Conservation (phyloP, 1,284 basidiomycete species). For the Rhizoctonia solani region DNA sequence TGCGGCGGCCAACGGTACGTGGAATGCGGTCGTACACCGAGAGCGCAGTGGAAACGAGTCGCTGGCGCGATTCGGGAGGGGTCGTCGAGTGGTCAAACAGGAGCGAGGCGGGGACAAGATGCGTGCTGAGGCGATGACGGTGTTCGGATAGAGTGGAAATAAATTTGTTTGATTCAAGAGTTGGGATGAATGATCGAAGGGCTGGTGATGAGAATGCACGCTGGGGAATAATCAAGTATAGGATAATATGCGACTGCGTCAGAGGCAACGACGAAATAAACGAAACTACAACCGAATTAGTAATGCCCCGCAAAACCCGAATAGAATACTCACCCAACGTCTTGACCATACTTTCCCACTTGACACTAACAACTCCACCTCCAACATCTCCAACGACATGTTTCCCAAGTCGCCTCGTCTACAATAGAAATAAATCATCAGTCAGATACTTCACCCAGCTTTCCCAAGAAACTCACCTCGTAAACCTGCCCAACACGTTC, state of each 20-base stretch:
- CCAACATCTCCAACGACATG: constrained; percentile 57
- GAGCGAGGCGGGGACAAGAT: constrained; percentile 60
- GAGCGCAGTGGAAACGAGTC: constrained; percentile 56
- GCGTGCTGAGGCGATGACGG: constrained; percentile 42
- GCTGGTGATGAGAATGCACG: constrained; percentile 50
- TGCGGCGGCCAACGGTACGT: constrained; percentile 60
- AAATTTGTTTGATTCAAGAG: neutral
- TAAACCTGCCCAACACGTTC: constrained; percentile 57
- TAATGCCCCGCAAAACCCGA: neutral
- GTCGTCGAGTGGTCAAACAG: constrained; percentile 52
- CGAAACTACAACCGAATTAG: constrained; percentile 48
- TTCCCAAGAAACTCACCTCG: constrained; percentile 51
- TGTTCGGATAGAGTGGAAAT: constrained; percentile 29
- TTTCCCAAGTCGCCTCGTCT: constrained; percentile 66
- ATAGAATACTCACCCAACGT: constrained; percentile 53
- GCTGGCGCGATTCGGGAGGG: constrained; percentile 48
- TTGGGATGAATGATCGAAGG: constrained; percentile 2
- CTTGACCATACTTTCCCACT: constrained; percentile 69
- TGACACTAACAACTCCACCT: constrained; percentile 59
- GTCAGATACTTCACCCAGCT: neutral
- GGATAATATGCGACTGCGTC: constrained; percentile 53
- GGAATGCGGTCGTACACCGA: constrained; percentile 71
- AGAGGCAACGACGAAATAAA: constrained; percentile 56
- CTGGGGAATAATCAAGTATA: constrained; percentile 70
- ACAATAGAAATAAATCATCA: neutral